A percentile compares a stretch with the other conserved stretches of the same genome.
These are phyloP conservation scores for Aspergillus vadensis DNA, from an alignment of 2,329 filamentous ascomycete genomes.

Conservation along the genomic window DNA sequence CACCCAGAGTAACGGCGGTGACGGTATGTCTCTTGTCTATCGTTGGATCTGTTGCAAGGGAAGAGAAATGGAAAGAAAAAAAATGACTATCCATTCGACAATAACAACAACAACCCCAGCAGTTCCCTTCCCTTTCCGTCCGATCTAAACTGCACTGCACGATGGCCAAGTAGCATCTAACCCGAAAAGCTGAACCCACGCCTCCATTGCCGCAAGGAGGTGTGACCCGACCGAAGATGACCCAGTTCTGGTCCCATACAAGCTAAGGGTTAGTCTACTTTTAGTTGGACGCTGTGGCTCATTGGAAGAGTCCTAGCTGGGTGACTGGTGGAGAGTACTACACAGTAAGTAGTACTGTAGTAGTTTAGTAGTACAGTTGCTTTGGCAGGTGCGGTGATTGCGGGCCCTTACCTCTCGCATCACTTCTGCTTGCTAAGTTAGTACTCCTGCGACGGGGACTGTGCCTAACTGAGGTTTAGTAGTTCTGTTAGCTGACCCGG, in stretches of 20 bases:
- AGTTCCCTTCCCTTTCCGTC: neutral
- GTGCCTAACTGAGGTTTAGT: neutral
- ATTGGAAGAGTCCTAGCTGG: neutral
- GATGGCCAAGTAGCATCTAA: neutral
- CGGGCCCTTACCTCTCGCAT: neutral
- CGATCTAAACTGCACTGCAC: neutral
- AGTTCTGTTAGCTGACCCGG: neutral
- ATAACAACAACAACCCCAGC: neutral
- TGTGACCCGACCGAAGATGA: neutral
- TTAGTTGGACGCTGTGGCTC: neutral
- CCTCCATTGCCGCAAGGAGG: neutral
- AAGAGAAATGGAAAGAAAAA: too few species aligned
- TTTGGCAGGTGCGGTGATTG: neutral
- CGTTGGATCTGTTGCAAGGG: too few species aligned
- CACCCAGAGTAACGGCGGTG: constrained; percentile 1
- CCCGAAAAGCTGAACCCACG: neutral
- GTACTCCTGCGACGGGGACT: neutral
- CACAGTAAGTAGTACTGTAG: too few species aligned
- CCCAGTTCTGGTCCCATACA: neutral
- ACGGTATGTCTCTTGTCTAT: neutral
- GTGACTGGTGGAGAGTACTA: neutral
- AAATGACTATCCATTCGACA: too few species aligned
- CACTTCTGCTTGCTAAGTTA: neutral
- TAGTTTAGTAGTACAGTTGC: neutral
- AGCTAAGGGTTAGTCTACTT: neutral